These are phyloP conservation scores for Cryptosporidium baileyi DNA, from an alignment of 169 alveolate genomes.

Conservation along the genomic window DNA sequence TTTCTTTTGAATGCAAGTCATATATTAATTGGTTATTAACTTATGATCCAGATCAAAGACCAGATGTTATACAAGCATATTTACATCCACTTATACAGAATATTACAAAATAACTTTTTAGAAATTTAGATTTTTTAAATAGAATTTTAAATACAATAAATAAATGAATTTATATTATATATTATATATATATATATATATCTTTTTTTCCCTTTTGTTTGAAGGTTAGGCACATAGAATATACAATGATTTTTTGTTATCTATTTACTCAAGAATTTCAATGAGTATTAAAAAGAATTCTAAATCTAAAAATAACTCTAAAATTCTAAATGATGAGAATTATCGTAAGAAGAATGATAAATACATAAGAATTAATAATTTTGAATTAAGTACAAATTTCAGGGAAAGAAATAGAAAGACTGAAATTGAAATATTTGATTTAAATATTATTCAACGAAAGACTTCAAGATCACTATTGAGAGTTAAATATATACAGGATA, in stretches of 20 bases:
- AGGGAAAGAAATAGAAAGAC: neutral
- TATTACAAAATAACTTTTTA: neutral
- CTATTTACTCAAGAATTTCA: too few relatives aligned
- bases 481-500: slow-evolving; percentile 13
- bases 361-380: too few relatives aligned
- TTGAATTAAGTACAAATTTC: neutral
- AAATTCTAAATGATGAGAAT: too few relatives aligned
- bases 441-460: slow-evolving; percentile 35
- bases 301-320: neutral
- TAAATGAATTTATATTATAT: neutral
- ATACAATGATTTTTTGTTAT: too few relatives aligned
- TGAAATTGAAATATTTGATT: neutral
- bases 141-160: neutral
- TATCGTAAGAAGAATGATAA: too few relatives aligned
- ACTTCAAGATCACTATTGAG: slow-evolving; percentile 42
- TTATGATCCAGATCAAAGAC: slow-evolving; percentile 72
- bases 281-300: neutral
- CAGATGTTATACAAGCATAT: slow-evolving; percentile 72
- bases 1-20: slow-evolving; percentile 71
- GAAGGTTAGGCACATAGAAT: neutral
- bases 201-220: too few relatives aligned
- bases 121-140: neutral
- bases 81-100: slow-evolving; percentile 72
- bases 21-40: slow-evolving; percentile 74
- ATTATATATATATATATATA: neutral